phyloP scores from a whole-genome alignment of 305 asterid genomes.

The Fraxinus greggii region DNA sequence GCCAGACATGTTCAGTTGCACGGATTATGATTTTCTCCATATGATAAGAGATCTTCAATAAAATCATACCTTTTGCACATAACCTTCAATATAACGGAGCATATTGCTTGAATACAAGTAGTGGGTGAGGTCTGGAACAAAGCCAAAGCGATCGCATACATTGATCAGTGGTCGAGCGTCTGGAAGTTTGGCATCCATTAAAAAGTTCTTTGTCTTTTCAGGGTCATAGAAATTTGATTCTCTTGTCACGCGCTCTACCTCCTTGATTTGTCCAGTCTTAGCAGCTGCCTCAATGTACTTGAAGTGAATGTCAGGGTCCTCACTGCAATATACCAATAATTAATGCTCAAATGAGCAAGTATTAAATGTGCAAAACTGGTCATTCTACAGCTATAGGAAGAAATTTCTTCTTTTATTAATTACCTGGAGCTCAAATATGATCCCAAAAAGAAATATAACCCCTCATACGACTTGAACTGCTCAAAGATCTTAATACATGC shows the following conservation, averaged over 20 bases:
- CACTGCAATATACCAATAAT: slow-evolving; percentile 53
- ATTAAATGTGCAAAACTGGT: not conserved
- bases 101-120: slow-evolving; percentile 75
- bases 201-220: slow-evolving; percentile 90
- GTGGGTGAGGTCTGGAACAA: slow-evolving; percentile 60
- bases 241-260: slow-evolving; percentile 97
- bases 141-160: slow-evolving; percentile 78
- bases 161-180: slow-evolving; percentile 97
- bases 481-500: slow-evolving; percentile 92
- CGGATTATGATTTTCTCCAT: not conserved
- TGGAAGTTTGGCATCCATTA: slow-evolving; percentile 99
- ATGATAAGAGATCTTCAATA: not conserved
- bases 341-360: not conserved
- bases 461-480: slow-evolving; percentile 97
- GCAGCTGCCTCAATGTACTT: slow-evolving; percentile 99
- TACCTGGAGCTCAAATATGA: slow-evolving; percentile 98
- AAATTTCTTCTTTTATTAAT: slow-evolving; percentile 13
- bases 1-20: slow-evolving; percentile 24
- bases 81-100: slow-evolving; percentile 99
- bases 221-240: slow-evolving; percentile 95
- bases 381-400: slow-evolving; percentile 8
- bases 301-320: slow-evolving; percentile 98
- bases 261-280: slow-evolving; percentile 98
- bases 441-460: slow-evolving; percentile 94
- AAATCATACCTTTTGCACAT: slow-evolving; percentile 52